Conservation (phyloP, 1,284 basidiomycete genomes). For the Moniliophthora roreri region DNA sequence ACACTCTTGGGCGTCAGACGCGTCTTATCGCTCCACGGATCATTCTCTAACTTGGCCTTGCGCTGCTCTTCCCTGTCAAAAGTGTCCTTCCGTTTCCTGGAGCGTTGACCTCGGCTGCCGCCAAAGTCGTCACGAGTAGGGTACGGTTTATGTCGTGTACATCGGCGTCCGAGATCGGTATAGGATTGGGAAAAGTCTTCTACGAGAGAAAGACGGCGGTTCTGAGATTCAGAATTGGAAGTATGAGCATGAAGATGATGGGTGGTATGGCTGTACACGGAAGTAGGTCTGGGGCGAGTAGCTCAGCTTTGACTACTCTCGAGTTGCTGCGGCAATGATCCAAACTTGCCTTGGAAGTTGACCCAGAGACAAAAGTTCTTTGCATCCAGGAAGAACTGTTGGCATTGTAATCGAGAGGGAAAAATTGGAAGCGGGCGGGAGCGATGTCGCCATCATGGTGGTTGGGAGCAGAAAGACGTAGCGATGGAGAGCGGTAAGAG, state of each 20-base stretch:
- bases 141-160: not conserved
- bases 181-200: no score
- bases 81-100: conserved; percentile 3
- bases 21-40: conserved; percentile 9
- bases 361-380: not conserved
- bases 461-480: no score
- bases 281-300: not conserved
- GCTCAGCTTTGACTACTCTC: not conserved
- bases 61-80: conserved; percentile 11
- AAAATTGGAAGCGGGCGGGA: not conserved
- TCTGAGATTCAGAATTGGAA: no score
- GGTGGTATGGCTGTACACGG: no score
- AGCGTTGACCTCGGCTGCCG: no score
- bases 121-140: not conserved
- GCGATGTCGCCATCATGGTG: not conserved
- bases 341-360: not conserved
- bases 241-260: no score
- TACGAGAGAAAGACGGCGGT: no score
- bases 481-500: no score
- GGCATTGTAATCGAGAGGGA: not conserved
- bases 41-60: conserved; percentile 9
- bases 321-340: not conserved
- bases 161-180: no score
- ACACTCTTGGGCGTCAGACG: conserved; percentile 9
- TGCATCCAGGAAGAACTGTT: not conserved